Evolutionary conservation across 805 yeast species (phyloP), one percentile per base, ranked within the genome.

Genomic region (Wickerhamomyces ciferrii): DNA sequence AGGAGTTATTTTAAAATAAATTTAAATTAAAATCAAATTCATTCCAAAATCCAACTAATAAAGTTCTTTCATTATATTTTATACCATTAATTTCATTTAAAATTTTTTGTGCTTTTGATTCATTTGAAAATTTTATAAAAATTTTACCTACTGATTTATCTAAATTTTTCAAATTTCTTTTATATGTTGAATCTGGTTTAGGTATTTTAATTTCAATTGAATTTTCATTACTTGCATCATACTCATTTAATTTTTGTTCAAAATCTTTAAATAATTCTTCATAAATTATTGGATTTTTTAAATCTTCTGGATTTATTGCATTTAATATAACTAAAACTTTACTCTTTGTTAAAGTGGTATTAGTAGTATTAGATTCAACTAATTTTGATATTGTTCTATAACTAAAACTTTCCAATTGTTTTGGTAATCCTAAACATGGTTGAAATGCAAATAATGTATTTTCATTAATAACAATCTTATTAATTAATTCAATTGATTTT

Each of bases 111-210:
- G 96, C 83, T 2, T 66, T 64, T 2, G 75, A 75, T 2, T 70
- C 63, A 13, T 69, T 67, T 1, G 70, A 72, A 63, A 85, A 90
- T 61, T 83, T 79, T 20, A 87, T 78, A 61, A 73, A 89, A 0
- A 89, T 72, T 51, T 79, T 83, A 0, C 97, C 96, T 42, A 83
- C 72, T 6, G 86, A 87, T 2, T 84, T 72, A 34, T 70, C 69
- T 4, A 66, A 55, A 42, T 66, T 65, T 59, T 72, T 68, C 53
- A 74, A 55, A 57, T 78, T 72, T 59, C 75, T 64, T 43, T 69
- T 71, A 56, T 66, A 71, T 38, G 66, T 69, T 2, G 59, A 55
- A 17, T 61, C 49, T 57, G 81, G 90, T 53, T 75, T 71, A 0
- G 94, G 90, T 17, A 89, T 77, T 46, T 72, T 73, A 1, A 87